A percentile compares a stretch with the other conserved stretches of the same genome.
phyloP scores from a whole-genome alignment of 352 stramenopile species.

The Hyaloperonospora brassicae region DNA sequence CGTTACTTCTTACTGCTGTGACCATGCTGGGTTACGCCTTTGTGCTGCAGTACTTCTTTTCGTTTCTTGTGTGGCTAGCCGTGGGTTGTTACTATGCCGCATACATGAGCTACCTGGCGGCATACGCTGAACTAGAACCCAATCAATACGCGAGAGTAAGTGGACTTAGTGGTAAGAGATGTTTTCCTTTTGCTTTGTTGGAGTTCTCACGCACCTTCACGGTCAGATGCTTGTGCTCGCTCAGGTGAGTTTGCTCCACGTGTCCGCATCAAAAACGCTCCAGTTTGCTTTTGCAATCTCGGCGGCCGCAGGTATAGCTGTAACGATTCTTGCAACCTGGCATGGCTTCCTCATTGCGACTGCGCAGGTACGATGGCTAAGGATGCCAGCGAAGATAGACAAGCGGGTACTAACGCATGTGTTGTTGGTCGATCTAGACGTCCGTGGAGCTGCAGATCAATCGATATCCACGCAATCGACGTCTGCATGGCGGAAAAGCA shows the following conservation, averaged over 20 bases:
- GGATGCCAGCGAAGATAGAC: not conserved
- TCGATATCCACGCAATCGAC: conserved; percentile 40
- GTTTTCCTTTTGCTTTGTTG: too few relatives aligned
- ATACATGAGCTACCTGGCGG: conserved; percentile 43
- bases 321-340: conserved; percentile 59
- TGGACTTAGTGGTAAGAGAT: not conserved
- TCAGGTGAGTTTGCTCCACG: conserved; percentile 12
- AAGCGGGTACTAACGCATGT: conserved; percentile 1
- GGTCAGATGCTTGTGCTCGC: conserved; percentile 23
- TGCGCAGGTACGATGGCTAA: conserved; percentile 46
- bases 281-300: conserved; percentile 70
- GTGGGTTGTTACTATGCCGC: conserved; percentile 53
- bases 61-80: conserved; percentile 60
- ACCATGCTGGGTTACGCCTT: not conserved
- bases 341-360: conserved; percentile 67
- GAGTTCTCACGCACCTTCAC: not conserved
- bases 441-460: conserved; percentile 81
- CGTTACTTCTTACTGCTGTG: not conserved
- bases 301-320: conserved; percentile 45
- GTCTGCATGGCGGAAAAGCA: conserved; percentile 39
- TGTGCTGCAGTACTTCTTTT: conserved; percentile 58
- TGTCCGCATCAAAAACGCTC: conserved; percentile 29
- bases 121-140: conserved; percentile 43
- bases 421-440: conserved; percentile 32
- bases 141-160: conserved; percentile 54